phyloP scores from a whole-genome alignment of 805 yeast genomes.

The Torulaspora delbrueckii region DNA sequence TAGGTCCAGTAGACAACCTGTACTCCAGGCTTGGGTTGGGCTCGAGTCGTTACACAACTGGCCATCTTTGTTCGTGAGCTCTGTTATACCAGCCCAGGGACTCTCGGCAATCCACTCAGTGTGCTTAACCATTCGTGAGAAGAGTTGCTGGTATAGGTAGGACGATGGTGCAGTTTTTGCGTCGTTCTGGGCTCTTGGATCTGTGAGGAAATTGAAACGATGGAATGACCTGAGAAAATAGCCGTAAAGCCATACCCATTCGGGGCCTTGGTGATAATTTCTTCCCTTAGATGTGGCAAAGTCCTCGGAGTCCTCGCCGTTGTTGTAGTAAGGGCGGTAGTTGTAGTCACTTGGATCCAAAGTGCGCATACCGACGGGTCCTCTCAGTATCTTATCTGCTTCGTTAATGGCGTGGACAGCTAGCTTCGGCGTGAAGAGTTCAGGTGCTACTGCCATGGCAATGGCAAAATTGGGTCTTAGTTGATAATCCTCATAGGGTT shows the following conservation, averaged over 20 bases:
- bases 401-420: constrained; percentile 61
- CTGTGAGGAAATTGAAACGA: constrained; percentile 44
- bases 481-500: constrained; percentile 91
- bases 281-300: constrained; percentile 94
- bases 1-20: constrained; percentile 78
- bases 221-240: constrained; percentile 77
- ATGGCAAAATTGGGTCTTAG: constrained; percentile 87
- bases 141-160: constrained; percentile 53
- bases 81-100: constrained; percentile 92
- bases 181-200: constrained; percentile 35
- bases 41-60: constrained; percentile 77
- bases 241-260: constrained; percentile 94
- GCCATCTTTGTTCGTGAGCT: constrained; percentile 86
- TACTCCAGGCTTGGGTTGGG: constrained; percentile 97
- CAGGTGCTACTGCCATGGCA: constrained; percentile 95
- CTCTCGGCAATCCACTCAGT: constrained; percentile 66
- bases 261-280: constrained; percentile 98
- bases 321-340: constrained; percentile 83
- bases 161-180: constrained; percentile 40
- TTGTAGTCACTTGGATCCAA: constrained; percentile 89
- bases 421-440: constrained; percentile 58
- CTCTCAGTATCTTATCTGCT: constrained; percentile 73
- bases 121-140: constrained; percentile 58
- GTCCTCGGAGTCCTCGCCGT: constrained; percentile 74
- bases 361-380: constrained; percentile 89